Conservation (phyloP, 2,329 filamentous ascomycete genomes). For the Sporothrix dimorphospora region DNA sequence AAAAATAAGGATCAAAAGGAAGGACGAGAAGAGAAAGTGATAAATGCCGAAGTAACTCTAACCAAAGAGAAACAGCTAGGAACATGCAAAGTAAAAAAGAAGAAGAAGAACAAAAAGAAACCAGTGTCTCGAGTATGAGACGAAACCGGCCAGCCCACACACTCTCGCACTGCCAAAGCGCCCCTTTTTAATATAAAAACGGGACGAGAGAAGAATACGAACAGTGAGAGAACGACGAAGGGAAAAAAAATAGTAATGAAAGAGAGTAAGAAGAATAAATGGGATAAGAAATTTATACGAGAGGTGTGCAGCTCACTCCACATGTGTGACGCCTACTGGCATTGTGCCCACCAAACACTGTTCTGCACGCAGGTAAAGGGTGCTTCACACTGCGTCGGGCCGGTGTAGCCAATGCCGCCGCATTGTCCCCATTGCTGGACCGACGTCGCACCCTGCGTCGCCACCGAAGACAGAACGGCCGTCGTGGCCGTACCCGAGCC, state of each 20-base stretch:
- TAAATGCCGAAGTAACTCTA: not conserved
- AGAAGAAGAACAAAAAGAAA: not conserved
- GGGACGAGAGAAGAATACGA: not conserved
- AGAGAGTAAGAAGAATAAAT: not conserved
- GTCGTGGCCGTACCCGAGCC: constrained; percentile 21
- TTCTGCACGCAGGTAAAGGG: constrained; percentile 40
- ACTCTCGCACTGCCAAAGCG: not conserved
- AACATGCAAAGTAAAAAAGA: not conserved
- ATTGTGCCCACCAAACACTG: constrained; percentile 43
- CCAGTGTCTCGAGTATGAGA: not conserved
- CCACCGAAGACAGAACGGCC: not conserved
- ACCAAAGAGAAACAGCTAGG: no score
- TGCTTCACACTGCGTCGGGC: constrained; percentile 40
- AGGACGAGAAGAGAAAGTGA: not conserved
- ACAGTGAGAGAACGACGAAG: not conserved
- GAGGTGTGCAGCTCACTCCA: not conserved
- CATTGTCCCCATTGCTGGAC: constrained; percentile 46
- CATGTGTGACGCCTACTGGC: constrained; percentile 34
- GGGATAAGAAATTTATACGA: not conserved
- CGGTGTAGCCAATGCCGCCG: constrained; percentile 42
- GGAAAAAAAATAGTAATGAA: not conserved
- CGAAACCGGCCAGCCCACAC: not conserved
- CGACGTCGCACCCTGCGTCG: constrained; percentile 24
- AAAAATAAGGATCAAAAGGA: not conserved
- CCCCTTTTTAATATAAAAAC: not conserved